Conservation (phyloP, 2,329 filamentous ascomycete genomes). For the Diaporthe helianthi region DNA sequence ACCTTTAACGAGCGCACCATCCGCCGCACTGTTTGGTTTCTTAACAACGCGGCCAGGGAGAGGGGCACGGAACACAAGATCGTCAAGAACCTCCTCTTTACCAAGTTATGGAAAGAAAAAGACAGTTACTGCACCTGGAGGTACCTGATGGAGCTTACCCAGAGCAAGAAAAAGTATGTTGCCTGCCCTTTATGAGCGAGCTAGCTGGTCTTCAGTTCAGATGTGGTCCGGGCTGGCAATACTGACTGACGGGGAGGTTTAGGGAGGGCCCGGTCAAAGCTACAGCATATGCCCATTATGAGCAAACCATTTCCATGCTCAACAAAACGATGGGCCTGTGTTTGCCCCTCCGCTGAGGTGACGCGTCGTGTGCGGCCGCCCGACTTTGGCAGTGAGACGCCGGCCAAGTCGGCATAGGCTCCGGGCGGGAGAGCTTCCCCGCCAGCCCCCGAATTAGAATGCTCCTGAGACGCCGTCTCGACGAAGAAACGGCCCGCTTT, state of each 20-base stretch:
- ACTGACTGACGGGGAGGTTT: slow-evolving; percentile 35
- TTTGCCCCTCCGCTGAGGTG: slow-evolving; percentile 50
- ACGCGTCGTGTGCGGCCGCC: neutral
- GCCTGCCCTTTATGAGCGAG: slow-evolving; percentile 22
- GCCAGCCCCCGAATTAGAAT: neutral
- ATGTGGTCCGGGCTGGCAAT: slow-evolving; percentile 31
- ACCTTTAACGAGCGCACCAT: slow-evolving; percentile 59
- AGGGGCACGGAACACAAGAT: slow-evolving; percentile 75
- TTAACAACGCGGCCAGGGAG: slow-evolving; percentile 67
- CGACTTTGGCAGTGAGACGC: neutral
- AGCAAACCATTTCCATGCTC: slow-evolving; percentile 74
- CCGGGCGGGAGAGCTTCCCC: slow-evolving; percentile 1
- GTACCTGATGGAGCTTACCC: neutral
- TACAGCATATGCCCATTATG: slow-evolving; percentile 65
- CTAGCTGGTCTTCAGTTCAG: slow-evolving; percentile 13
- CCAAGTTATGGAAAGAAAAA: slow-evolving; percentile 38
- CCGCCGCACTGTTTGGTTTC: slow-evolving; percentile 72
- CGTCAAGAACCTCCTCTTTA: slow-evolving; percentile 68
- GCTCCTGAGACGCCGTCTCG: slow-evolving; percentile 15
- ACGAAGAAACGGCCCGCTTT: slow-evolving; percentile 21
- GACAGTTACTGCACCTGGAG: slow-evolving; percentile 40
- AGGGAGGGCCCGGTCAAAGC: slow-evolving; percentile 35
- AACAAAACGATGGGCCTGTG: slow-evolving; percentile 77
- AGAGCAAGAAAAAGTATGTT: slow-evolving; percentile 36
- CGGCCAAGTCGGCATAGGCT: slow-evolving; percentile 7